Base-by-base conservation (phyloP, 1,139 yeast species). In the Hemisphaericaspora lyxosophila region DNA sequence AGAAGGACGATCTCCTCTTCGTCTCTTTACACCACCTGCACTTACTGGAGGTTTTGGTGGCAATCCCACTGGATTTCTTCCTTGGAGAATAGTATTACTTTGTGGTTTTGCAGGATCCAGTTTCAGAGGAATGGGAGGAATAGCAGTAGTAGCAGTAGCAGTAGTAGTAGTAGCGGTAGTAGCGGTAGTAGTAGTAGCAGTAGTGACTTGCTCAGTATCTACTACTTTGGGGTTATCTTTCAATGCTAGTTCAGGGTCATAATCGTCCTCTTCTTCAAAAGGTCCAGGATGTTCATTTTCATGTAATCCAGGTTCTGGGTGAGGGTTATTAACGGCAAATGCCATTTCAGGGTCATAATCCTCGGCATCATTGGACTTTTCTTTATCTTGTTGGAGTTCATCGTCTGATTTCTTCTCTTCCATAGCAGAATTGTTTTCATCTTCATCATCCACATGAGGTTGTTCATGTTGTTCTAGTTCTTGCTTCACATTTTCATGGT, bases 41-140 rank as follows among this genome's bases (percentile, higher is more conserved):
- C 31, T 39, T 31, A 55, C 56, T 11, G 58, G 54, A 3, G 71
- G 69, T 43, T 62, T 63, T 3, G 67, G 62, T 14, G 70, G 67
- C 25, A 60, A 50, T 3, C 59, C 59, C 7, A 42, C 46, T 5
- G 56, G 56, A 3, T 42, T 47, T 9, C 23, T 17, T 27, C n/a
- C n/a, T n/a, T n/a, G n/a, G n/a, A n/a, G n/a, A n/a, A n/a, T n/a
- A n/a, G n/a, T n/a, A n/a, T n/a, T n/a, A n/a, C n/a, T n/a, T n/a
- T n/a, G n/a, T n/a, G 29, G 14, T 33, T 25, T 32, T 22, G 35
- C 31, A 31, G 48, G 26, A 12, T 43, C 46, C 7, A 29, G 41
- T 40, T 57, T 62, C 2, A 63, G 63, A 38, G 32, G 24, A 29
- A 12, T 9, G n/a, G 29, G 17, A 13, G n/a, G n/a, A n/a, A n/a